Evolutionary conservation across 2,329 filamentous ascomycete genomes (phyloP), one percentile per base, ranked within the genome.

Genomic region (Balansia obtecta): DNA sequence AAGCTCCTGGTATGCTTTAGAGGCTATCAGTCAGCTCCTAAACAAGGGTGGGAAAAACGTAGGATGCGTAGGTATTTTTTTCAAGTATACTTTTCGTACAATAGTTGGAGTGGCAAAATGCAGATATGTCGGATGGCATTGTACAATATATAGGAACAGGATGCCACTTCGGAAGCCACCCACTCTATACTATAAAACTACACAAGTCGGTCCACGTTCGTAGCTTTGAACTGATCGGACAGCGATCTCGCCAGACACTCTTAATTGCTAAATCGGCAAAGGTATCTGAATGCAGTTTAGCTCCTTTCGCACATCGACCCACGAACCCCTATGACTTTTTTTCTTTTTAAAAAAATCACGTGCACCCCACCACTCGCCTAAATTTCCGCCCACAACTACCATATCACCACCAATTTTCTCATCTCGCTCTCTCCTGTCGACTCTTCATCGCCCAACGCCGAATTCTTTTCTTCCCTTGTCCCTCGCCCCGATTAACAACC

Each of bases 301-400:
- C 46, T 42, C 30, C 4, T 1, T 4, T 16, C 3, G 16, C 20
- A 10, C 33, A 37, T 37, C 34, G 37, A 47, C 22, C 15, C 38
- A 41, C 34, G 4, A 22, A 22, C 20, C 20, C 20, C 20, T 2
- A 22, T 22, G 20, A 22, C 2, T 22, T 22, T 22, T 22, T n/a
- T n/a, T n/a, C n/a, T n/a, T n/a, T n/a, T n/a, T n/a, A n/a, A 22
- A 22, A 22, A 22, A 22, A 16, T 68, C 66, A 69, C 66, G 66
- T 68, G 66, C 11, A 13, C 37, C n/a, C 34, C 46, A 40, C 54
- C 48, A 43, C 53, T 57, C 57, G 54, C 51, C 56, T 57, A 62
- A 62, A 67, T 62, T 63, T 62, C 54, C 51, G 46, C 61, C 58
- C 62, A 65, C 63, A 63, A 63, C 51, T 50, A 55, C 46, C 32